phyloP scores from a whole-genome alignment of 208 protist species.

The Trypanosoma lewisi region DNA sequence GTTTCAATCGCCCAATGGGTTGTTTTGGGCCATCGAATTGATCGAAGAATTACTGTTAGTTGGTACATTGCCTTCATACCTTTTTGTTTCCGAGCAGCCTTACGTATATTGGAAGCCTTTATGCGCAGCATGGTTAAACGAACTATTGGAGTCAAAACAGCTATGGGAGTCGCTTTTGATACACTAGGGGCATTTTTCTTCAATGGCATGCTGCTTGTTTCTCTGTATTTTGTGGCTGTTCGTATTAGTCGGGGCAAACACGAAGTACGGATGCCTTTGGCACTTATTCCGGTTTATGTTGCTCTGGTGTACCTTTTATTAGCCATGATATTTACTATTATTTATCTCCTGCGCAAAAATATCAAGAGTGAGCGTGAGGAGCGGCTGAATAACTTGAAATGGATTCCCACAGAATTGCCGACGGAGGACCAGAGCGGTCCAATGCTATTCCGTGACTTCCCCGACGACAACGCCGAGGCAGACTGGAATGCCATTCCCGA shows the following conservation, averaged over 20 bases:
- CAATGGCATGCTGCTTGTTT: slow-evolving; percentile 74
- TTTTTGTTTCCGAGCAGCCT: slow-evolving; percentile 49
- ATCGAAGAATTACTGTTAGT: slow-evolving; percentile 42
- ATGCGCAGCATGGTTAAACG: slow-evolving; percentile 74
- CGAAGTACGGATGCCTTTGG: slow-evolving; percentile 33
- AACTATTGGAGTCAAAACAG: slow-evolving; percentile 59
- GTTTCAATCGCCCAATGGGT: slow-evolving; percentile 79
- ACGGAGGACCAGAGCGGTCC: not conserved
- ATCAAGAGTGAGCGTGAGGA: slow-evolving; percentile 33
- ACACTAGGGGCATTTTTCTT: slow-evolving; percentile 80
- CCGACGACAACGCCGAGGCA: slow-evolving; percentile 3
- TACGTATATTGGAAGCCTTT: slow-evolving; percentile 74
- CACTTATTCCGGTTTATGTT: slow-evolving; percentile 80
- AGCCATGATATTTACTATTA: slow-evolving; percentile 55
- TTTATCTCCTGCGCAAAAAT: slow-evolving; percentile 45
- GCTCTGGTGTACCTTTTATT: slow-evolving; percentile 68
- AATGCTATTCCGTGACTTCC: slow-evolving; percentile 17
- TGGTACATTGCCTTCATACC: slow-evolving; percentile 84
- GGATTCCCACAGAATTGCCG: slow-evolving; percentile 14
- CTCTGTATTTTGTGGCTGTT: slow-evolving; percentile 80
- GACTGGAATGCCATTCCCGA: slow-evolving; percentile 58
- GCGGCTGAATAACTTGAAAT: slow-evolving; percentile 29
- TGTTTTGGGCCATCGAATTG: slow-evolving; percentile 65
- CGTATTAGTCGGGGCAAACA: slow-evolving; percentile 57
- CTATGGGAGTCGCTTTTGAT: slow-evolving; percentile 72